Evolutionary conservation across 2,329 filamentous ascomycete species (phyloP), one percentile per base, ranked within the genome.

Genomic region (Cryphonectria naterciae): DNA sequence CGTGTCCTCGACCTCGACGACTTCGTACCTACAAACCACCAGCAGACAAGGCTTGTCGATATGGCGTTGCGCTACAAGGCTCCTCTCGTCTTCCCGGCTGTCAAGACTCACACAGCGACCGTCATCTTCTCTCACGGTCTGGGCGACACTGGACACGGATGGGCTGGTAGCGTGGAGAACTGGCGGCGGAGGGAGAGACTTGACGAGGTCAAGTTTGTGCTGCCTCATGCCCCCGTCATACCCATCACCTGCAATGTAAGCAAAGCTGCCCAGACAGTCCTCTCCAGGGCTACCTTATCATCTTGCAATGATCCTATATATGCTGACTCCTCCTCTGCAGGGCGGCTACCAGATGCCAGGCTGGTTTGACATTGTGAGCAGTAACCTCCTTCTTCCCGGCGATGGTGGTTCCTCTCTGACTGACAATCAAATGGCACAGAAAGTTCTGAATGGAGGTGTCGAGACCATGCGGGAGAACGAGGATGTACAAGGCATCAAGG

Each of bases 61-160:
- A 75, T 74, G 71, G 74, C 79, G 8, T 66, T 80, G 46, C 72
- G 77, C n/a, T 77, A 80, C 56, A 68, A 79, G 35, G 79, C 82
- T 22, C 89, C 90, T 19, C 84, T 96, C 68, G 86, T 96, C 28
- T 90, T 97, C 72, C 93, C 93, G 39, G 93, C 95, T 56, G 84
- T 93, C 46, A 92, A 89, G 79, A 89, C 89, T 78, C 96, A 98
- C 83, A 98, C 96, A 52, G 94, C 94, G 35, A 98, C 95, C 3
- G 92, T 98, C 77, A 98, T 99, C 77, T 94, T 98, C 82, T 87
- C 93, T 67, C 96, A 99, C 80, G 96, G 96, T 19, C 85, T 99
- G 54, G 96, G 96, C 74, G 96, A 98, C 79, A 92, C 86, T 41
- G 93, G 92, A 60, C 85, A 88, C 75, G 93, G 93, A 75, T 95